Conservation (phyloP, 176 grass and related monocot genomes). For the Raddia distichophylla region DNA sequence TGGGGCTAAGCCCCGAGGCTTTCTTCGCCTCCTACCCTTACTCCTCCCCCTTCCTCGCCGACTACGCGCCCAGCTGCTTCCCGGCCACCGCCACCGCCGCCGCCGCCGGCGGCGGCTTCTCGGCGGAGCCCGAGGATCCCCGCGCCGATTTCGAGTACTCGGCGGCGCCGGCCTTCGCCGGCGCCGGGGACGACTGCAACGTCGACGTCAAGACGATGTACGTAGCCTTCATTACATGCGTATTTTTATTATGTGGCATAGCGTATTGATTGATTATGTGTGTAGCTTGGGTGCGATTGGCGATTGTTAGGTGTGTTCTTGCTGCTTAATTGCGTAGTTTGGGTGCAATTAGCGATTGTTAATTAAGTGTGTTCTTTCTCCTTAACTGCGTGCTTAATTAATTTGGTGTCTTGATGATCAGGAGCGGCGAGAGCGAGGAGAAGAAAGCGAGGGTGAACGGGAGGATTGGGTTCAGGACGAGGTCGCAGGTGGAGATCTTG, state of each 20-base stretch:
- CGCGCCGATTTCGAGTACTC: conserved; percentile 8
- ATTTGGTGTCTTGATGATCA: conserved; percentile 1
- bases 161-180: conserved; percentile 11
- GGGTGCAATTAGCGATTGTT: not conserved
- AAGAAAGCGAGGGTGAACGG: conserved; percentile 13
- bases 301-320: not conserved
- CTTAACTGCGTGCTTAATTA: not conserved
- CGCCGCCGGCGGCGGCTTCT: not conserved
- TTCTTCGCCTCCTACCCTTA: conserved; percentile 21
- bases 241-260: not conserved
- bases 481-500: conserved; percentile 75
- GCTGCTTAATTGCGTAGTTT: not conserved
- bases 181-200: not conserved
- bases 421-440: conserved; percentile 20
- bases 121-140: conserved; percentile 8
- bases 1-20: conserved; percentile 53
- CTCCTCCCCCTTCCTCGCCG: conserved; percentile 36
- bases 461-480: conserved; percentile 83
- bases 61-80: not conserved
- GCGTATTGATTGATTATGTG: too few relatives aligned
- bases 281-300: not conserved
- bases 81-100: not conserved
- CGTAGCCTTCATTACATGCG: not conserved
- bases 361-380: not conserved
- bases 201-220: conserved; percentile 15